phyloP scores from a whole-genome alignment of 1,284 basidiomycete species.

The Gymnopus androsaceus region DNA sequence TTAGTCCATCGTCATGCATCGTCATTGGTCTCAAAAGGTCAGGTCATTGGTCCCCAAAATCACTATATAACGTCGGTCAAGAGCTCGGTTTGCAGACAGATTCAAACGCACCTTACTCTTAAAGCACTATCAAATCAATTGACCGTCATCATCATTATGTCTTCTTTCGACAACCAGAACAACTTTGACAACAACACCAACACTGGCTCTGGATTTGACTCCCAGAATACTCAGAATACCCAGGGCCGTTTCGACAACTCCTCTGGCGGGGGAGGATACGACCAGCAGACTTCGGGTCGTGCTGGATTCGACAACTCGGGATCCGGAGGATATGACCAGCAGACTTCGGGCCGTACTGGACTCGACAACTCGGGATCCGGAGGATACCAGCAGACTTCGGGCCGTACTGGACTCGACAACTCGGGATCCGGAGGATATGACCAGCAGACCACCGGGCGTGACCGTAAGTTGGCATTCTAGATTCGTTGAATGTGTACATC shows the following conservation, averaged over 20 bases:
- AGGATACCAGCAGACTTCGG: background rate
- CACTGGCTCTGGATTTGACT: too few relatives aligned
- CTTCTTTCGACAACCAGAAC: slow-evolving; percentile 11
- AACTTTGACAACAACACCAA: slow-evolving; percentile 2
- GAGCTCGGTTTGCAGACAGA: background rate
- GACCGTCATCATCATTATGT: background rate
- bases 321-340: background rate
- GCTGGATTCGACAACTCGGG: background rate
- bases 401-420: background rate
- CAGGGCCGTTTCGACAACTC: background rate
- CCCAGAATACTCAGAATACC: background rate
- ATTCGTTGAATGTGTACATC: background rate
- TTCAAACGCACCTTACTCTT: background rate
- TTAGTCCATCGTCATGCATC: background rate
- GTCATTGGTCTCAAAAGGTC: background rate
- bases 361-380: background rate
- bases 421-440: background rate
- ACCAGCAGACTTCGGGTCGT: background rate
- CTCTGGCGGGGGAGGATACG: background rate
- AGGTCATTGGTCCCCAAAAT: background rate
- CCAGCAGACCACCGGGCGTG: background rate
- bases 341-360: background rate
- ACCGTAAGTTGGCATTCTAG: background rate
- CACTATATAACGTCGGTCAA: background rate
- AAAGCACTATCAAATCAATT: background rate